Evolutionary conservation across 2,329 filamentous ascomycete species (phyloP).

Genomic region (Pestalotiopsis sp.): DNA sequence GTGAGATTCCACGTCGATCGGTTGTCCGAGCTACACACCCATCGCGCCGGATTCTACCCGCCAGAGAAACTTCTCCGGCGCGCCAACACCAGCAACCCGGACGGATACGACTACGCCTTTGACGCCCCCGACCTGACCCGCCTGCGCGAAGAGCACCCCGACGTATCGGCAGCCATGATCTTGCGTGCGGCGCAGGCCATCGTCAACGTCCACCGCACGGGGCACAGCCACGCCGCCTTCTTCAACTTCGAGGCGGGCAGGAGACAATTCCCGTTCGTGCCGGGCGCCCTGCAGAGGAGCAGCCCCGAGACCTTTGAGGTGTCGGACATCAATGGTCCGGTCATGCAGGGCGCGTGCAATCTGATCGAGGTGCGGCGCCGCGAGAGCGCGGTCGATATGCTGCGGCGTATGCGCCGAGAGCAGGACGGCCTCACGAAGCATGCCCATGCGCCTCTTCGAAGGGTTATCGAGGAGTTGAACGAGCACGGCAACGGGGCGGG

Average conservation of each 20-base stretch:
- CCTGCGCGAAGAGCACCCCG: background rate
- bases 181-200: background rate
- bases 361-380: background rate
- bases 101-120: background rate
- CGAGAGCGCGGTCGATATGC: background rate
- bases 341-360: background rate
- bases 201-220: background rate
- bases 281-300: background rate
- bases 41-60: background rate
- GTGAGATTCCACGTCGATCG: background rate
- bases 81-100: background rate
- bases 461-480: background rate
- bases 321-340: background rate
- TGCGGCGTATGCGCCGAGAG: background rate
- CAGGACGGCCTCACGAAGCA: background rate
- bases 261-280: slow-evolving; percentile 4
- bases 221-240: background rate
- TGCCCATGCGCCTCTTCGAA: background rate
- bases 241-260: background rate
- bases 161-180: background rate
- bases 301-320: background rate
- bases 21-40: background rate
- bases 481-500: background rate
- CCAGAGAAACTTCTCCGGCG: background rate
- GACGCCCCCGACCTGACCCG: background rate